These are phyloP conservation scores for Hyaloperonospora arabidopsidis DNA, from an alignment of 352 stramenopile genomes.

Conservation along the genomic window DNA sequence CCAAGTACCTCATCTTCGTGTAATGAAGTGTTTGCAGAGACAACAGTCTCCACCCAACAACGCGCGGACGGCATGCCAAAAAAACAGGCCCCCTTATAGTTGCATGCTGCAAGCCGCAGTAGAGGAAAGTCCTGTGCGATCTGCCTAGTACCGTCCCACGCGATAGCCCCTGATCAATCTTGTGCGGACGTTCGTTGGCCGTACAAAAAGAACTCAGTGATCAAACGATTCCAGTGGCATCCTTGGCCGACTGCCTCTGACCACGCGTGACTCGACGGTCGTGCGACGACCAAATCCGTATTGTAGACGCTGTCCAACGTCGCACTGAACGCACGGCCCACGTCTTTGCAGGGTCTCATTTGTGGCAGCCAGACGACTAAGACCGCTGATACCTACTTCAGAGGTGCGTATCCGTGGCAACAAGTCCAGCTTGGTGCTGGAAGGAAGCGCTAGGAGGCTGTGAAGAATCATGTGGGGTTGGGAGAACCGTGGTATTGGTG, in stretches of 20 bases:
- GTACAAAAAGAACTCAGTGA: too few species aligned
- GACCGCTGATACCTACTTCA: conserved; percentile 3
- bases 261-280: conserved; percentile 4
- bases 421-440: conserved; percentile 20
- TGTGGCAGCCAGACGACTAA: conserved; percentile 15
- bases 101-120: not conserved
- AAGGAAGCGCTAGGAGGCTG: conserved; percentile 10
- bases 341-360: conserved; percentile 14
- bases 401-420: conserved; percentile 22
- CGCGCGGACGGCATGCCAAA: conserved; percentile 14
- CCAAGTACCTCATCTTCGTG: not conserved
- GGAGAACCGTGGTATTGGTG: too few species aligned
- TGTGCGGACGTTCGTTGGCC: too few species aligned
- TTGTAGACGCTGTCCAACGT: conserved; percentile 8
- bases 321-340: conserved; percentile 8
- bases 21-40: conserved; percentile 25
- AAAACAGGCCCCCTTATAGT: not conserved
- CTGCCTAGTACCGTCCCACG: conserved; percentile 1
- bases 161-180: too few species aligned
- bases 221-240: not conserved
- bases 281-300: not conserved
- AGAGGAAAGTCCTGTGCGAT: conserved; percentile 15
- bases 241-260: conserved; percentile 13
- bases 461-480: too few species aligned
- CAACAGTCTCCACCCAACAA: conserved; percentile 17